A percentile compares a stretch with the other conserved stretches of the same genome.
Evolutionary conservation across 495 filamentous ascomycete genomes (phyloP).

Genomic region (Hypoxylon fuscum): DNA sequence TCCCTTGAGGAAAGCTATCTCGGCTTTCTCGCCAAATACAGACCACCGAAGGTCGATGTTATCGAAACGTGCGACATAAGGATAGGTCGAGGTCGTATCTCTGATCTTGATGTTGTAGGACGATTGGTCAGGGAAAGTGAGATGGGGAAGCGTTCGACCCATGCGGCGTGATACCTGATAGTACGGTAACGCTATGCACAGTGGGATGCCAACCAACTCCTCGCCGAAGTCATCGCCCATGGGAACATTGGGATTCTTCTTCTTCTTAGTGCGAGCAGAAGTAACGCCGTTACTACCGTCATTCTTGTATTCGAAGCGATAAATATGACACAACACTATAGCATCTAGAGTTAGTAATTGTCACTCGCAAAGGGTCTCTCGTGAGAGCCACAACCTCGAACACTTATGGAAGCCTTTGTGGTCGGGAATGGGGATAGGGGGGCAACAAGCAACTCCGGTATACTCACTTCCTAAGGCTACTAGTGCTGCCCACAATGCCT

Average conservation of each 20-base stretch:
- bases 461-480: constrained; percentile 55
- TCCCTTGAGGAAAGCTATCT: constrained; percentile 58
- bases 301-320: constrained; percentile 60
- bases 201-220: constrained; percentile 59
- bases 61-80: constrained; percentile 57
- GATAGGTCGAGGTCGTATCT: constrained; percentile 55
- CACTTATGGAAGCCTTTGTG: too few species aligned
- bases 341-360: constrained; percentile 12
- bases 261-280: constrained; percentile 44
- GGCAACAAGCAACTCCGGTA: not conserved
- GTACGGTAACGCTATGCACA: constrained; percentile 57
- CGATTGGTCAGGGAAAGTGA: constrained; percentile 60
- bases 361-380: not conserved
- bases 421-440: not conserved
- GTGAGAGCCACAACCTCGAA: too few species aligned
- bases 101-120: constrained; percentile 62
- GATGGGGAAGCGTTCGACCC: constrained; percentile 57
- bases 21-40: constrained; percentile 59
- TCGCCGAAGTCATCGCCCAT: constrained; percentile 60
- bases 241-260: constrained; percentile 50
- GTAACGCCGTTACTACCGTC: constrained; percentile 61
- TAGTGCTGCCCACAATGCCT: constrained; percentile 61
- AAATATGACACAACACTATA: constrained; percentile 58
- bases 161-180: constrained; percentile 58
- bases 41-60: constrained; percentile 64